Evolutionary conservation across 2,329 filamentous ascomycete species (phyloP).

Genomic region (Botrytis porri): DNA sequence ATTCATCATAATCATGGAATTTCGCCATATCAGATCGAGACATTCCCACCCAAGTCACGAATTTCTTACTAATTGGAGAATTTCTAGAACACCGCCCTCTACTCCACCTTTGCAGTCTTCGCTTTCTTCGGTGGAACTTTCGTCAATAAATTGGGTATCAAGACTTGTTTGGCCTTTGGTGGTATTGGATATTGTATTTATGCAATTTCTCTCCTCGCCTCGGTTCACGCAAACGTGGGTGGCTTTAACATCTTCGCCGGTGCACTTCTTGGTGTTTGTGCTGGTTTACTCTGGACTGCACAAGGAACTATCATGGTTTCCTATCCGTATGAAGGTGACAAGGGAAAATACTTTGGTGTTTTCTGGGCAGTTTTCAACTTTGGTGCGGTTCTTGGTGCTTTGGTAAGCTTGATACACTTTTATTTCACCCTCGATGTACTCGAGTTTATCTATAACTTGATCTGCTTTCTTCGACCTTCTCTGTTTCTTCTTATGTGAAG

Average conservation of each 20-base stretch:
- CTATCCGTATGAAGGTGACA: conserved; percentile 76
- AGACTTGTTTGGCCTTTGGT: conserved; percentile 65
- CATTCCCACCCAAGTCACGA: background rate
- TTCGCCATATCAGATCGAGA: background rate
- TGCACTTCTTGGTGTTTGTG: conserved; percentile 72
- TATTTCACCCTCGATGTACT: background rate
- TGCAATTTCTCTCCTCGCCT: conserved; percentile 66
- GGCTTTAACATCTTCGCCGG: conserved; percentile 77
- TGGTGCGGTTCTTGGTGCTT: conserved; percentile 80
- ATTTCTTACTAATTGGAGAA: conserved; percentile 12
- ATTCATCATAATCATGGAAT: background rate
- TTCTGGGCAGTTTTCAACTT: conserved; percentile 97
- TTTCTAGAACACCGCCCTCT: conserved; percentile 44
- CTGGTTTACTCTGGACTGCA: conserved; percentile 77
- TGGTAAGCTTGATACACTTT: conserved; percentile 42
- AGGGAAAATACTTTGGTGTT: conserved; percentile 84
- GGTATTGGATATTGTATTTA: conserved; percentile 77
- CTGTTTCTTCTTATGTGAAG: background rate
- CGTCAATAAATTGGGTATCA: conserved; percentile 72
- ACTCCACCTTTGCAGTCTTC: conserved; percentile 53
- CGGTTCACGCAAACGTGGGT: conserved; percentile 63
- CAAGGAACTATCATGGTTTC: conserved; percentile 88
- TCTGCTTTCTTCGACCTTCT: no score
- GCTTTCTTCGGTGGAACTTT: conserved; percentile 74
- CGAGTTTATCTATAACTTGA: background rate